Percentiles rank a stretch among this genome's conserved stretches.
These are phyloP conservation scores for Backusella luteola DNA, from an alignment of 192 early-diverging fungal species.

Conservation along the genomic window DNA sequence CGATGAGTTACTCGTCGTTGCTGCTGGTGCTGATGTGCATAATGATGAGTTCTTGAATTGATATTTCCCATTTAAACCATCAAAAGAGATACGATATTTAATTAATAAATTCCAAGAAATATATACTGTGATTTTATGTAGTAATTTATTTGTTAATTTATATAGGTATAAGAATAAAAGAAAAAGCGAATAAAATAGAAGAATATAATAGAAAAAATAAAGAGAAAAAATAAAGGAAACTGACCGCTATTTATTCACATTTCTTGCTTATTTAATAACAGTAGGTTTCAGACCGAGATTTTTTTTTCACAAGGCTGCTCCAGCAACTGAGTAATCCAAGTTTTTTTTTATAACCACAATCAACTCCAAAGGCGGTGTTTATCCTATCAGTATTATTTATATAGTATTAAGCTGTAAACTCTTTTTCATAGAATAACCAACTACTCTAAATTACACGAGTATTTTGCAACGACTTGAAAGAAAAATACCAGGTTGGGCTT, in stretches of 20 bases:
- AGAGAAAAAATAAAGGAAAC: background rate
- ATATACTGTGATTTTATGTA: background rate
- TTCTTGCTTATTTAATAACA: background rate
- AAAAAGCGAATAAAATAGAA: background rate
- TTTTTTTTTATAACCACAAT: background rate
- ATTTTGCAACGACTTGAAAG: background rate
- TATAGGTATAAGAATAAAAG: background rate
- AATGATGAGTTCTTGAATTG: background rate
- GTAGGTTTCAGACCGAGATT: conserved; percentile 6
- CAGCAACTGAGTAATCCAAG: background rate
- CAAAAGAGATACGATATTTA: background rate
- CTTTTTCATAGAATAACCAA: background rate
- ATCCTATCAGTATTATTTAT: background rate
- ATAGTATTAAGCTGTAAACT: background rate
- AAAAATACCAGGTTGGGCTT: background rate
- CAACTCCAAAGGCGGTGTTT: background rate
- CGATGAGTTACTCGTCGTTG: background rate
- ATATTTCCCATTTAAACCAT: conserved; percentile 7
- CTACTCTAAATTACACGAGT: background rate
- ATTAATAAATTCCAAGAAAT: background rate
- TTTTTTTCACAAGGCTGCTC: background rate
- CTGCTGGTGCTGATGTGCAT: background rate
- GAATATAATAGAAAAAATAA: background rate
- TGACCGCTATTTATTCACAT: background rate
- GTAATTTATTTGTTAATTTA: background rate